Evolutionary conservation across 768 basidiomycete genomes (phyloP).

Genomic region (Clitopilus hobsonii): DNA sequence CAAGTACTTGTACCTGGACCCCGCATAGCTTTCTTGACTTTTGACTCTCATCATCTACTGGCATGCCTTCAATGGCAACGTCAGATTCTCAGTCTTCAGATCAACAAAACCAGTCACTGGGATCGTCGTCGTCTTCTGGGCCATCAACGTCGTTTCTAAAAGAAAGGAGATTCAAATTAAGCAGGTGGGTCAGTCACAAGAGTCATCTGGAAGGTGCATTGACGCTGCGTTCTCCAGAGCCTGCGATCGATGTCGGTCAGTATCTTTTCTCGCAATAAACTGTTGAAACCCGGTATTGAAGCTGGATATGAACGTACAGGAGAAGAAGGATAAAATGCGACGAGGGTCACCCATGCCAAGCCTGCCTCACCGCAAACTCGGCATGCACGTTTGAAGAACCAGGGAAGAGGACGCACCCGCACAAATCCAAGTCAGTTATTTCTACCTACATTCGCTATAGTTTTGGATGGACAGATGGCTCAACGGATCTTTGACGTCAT

Average conservation of each 20-base stretch:
- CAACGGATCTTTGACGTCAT: conserved; percentile 7
- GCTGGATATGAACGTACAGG: conserved; percentile 27
- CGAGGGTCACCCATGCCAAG: conserved; percentile 86
- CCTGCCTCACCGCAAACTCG: conserved; percentile 78
- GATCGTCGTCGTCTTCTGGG: conserved; percentile 35
- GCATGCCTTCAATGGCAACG: conserved; percentile 46
- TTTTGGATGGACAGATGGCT: not conserved
- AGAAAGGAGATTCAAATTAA: conserved; percentile 83
- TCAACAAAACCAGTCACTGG: conserved; percentile 45
- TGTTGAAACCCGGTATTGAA: not conserved
- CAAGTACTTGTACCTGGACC: conserved; percentile 18
- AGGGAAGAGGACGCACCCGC: conserved; percentile 79
- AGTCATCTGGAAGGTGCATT: not conserved
- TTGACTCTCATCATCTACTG: conserved; percentile 28
- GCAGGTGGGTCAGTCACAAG: conserved; percentile 51
- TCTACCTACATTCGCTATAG: not conserved
- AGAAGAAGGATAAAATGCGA: conserved; percentile 85
- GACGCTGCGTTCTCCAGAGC: conserved; percentile 44
- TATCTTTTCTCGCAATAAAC: conserved; percentile 1
- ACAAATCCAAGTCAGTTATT: conserved; percentile 76
- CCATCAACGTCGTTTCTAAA: conserved; percentile 38
- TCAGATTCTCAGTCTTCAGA: conserved; percentile 18
- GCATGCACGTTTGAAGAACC: conserved; percentile 86
- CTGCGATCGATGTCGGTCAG: conserved; percentile 89
- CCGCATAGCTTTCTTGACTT: conserved; percentile 24